Base-by-base conservation (phyloP, 2,329 filamentous ascomycete species). In the Cytospora piceicola region DNA sequence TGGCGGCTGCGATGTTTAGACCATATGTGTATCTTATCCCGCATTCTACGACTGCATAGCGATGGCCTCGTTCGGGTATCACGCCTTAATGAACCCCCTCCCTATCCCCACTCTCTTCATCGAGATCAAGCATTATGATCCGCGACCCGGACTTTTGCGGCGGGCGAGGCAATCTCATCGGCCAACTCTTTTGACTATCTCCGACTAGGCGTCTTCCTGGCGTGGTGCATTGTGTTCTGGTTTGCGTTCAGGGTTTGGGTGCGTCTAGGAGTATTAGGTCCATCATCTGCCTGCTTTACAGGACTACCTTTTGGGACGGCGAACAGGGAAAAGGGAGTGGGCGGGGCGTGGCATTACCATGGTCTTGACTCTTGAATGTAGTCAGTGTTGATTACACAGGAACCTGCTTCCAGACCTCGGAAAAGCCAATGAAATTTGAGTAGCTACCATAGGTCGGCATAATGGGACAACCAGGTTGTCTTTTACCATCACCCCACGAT, bases 21-120 rank as follows among this genome's bases (percentile, higher is more conserved):
- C 30, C 64, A 66, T 63, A 67, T 61, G 66, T 71, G 69, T 71
- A 73, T 69, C 61, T 69, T 73, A 71, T 71, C 65, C 70, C 69
- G 70, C 71, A 70, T 71, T 70, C 66, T 59, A 71, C 70, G 70
- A 72, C 70, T 70, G 70, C 71, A 73, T 72, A 71, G 70, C 72
- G 72, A 72, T 58, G 64, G 64, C 64, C 60, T 68, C 52, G 61
- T 61, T 53, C 46, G 57, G 60, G 64, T 39, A 51, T 62, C 27
- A 46, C 36, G 57, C 36, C 64, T 57, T 42, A 34, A 58, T 54
- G 66, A 63, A 22, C 59, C 53, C 34, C 42, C 57, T 5, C 61
- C 55, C 61, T 46, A 20, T 49, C 30, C 29, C 53, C 34, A 42
- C 49, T 54, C 54, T 20, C 36, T 30, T 36, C 34, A 58, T 36